Conservation (phyloP, 345 rosid genomes). For the Salix caprea region DNA sequence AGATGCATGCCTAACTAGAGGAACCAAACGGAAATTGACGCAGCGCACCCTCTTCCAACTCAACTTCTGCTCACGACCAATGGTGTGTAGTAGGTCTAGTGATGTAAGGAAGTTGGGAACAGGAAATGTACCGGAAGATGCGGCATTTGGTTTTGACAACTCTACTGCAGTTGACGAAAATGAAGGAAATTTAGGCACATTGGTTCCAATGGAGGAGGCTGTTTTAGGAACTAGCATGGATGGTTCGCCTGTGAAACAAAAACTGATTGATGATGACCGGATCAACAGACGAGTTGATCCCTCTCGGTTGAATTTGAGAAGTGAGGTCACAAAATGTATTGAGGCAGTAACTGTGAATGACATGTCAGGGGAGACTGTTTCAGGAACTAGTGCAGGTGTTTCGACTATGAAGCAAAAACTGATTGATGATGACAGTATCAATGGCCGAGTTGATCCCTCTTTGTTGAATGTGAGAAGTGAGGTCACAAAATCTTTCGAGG, state of each 20-base stretch:
- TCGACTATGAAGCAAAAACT: slow-evolving; percentile 8
- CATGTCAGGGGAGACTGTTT: background rate
- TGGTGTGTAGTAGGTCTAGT: slow-evolving; percentile 13
- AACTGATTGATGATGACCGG: slow-evolving; percentile 7
- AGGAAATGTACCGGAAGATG: background rate
- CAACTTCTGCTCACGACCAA: slow-evolving; percentile 38
- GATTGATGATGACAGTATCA: slow-evolving; percentile 9
- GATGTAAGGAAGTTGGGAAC: slow-evolving; percentile 15
- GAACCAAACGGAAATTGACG: slow-evolving; percentile 65
- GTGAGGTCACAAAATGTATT: slow-evolving; percentile 9
- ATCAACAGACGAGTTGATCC: slow-evolving; percentile 14
- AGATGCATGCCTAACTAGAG: slow-evolving; percentile 52
- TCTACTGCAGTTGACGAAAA: slow-evolving; percentile 15
- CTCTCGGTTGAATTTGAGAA: slow-evolving; percentile 20
- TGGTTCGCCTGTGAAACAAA: slow-evolving; percentile 13
- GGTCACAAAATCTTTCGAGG: slow-evolving; percentile 4
- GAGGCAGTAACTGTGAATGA: slow-evolving; percentile 21
- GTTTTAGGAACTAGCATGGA: background rate
- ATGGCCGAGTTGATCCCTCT: slow-evolving; percentile 17
- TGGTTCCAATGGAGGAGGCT: background rate
- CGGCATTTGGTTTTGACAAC: background rate
- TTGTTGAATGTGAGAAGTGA: slow-evolving; percentile 21
- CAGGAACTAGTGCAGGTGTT: slow-evolving; percentile 1
- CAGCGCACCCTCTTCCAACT: slow-evolving; percentile 77
- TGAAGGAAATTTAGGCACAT: background rate